These are phyloP conservation scores for Toxoplasma gondii DNA, from an alignment of 169 alveolate genomes.

Conservation along the genomic window DNA sequence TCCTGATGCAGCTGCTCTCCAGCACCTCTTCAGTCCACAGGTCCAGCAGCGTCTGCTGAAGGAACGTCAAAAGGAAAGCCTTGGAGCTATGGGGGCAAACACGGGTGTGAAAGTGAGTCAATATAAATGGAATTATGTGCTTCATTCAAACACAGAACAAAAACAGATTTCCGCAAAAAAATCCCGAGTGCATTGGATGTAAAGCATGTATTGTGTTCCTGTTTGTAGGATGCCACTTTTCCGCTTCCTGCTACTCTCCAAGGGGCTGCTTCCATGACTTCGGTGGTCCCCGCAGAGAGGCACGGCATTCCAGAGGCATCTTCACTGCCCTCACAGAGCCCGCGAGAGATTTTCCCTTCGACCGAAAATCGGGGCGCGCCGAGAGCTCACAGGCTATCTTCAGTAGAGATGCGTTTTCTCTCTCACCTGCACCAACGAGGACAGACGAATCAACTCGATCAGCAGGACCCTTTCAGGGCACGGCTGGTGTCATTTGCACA, in stretches of 20 bases:
- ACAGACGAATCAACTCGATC: background rate
- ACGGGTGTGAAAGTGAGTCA: background rate
- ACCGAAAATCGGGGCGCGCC: background rate
- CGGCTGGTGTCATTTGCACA: background rate
- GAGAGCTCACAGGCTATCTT: background rate
- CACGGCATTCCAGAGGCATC: conserved; percentile 10
- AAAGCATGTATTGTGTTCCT: background rate
- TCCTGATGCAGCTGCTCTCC: background rate
- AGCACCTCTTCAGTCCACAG: conserved; percentile 19
- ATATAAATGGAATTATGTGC: too few relatives aligned
- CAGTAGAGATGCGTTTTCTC: conserved; percentile 25
- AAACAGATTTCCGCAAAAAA: too few relatives aligned
- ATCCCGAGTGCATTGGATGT: too few relatives aligned
- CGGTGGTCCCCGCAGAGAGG: background rate
- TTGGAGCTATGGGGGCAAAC: background rate
- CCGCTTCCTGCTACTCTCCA: background rate
- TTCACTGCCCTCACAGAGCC: conserved; percentile 21
- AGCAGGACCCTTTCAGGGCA: background rate
- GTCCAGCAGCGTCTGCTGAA: conserved; percentile 18
- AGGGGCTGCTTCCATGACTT: background rate
- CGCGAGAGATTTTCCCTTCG: background rate
- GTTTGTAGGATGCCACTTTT: conserved; percentile 5
- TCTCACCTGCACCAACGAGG: conserved; percentile 21
- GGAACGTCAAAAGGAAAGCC: conserved; percentile 10
- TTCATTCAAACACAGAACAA: too few relatives aligned